These are phyloP conservation scores for Millerago galiae DNA, from an alignment of 805 yeast species.

Conservation along the genomic window DNA sequence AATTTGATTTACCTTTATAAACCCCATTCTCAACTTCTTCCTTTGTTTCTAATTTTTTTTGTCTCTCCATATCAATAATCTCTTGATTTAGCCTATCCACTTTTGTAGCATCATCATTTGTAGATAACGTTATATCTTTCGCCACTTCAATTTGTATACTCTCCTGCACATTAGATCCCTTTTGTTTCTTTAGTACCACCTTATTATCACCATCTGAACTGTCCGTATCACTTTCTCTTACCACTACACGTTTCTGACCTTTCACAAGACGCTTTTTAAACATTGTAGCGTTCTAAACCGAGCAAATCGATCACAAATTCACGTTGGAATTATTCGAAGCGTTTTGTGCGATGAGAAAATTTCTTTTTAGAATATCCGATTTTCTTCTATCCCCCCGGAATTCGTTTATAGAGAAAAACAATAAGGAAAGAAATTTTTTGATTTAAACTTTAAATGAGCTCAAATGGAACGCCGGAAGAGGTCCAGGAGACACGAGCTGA, in stretches of 20 bases:
- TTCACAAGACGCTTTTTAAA: constrained; percentile 32
- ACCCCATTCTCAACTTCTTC: constrained; percentile 9
- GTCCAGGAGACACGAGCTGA: constrained; percentile 31
- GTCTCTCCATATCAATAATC: constrained; percentile 13
- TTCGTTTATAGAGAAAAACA: no score
- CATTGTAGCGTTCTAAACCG: constrained; percentile 19
- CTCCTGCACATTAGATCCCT: neutral
- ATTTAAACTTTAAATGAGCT: constrained; percentile 10
- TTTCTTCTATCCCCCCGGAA: neutral
- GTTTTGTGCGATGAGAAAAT: neutral
- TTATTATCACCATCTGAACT: constrained; percentile 4
- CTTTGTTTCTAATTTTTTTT: constrained; percentile 7
- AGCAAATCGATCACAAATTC: neutral
- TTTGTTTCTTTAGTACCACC: constrained; percentile 8
- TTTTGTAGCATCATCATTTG: constrained; percentile 22
- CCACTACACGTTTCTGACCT: constrained; percentile 10
- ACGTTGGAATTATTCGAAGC: neutral
- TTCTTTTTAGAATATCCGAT: neutral
- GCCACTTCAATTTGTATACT: neutral
- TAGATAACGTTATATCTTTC: constrained; percentile 9
- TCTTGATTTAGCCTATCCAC: constrained; percentile 19
- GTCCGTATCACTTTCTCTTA: constrained; percentile 3
- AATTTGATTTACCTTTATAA: constrained; percentile 25
- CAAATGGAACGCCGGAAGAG: constrained; percentile 18
- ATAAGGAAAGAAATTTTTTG: no score